Percentiles rank a stretch among this genome's conserved stretches.
Evolutionary conservation across 2,329 filamentous ascomycete species (phyloP).

Genomic region (Diaporthe helianthi): DNA sequence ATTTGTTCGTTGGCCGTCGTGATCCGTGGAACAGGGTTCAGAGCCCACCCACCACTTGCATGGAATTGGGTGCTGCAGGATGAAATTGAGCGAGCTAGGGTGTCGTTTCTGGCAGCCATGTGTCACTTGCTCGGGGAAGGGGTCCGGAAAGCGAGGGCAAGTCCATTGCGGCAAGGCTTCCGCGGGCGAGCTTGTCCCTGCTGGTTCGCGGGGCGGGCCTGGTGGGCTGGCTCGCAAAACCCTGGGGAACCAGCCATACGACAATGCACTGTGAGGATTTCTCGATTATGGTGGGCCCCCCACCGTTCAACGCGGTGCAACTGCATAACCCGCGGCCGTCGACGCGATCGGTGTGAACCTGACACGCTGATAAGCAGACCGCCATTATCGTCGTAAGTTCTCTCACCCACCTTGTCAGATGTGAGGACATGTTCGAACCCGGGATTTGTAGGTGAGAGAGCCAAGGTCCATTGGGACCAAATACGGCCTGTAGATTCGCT

Average conservation of each 20-base stretch:
- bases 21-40: constrained; percentile 24
- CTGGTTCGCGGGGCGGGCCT: constrained; percentile 26
- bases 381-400: constrained; percentile 33
- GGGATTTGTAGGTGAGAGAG: neutral
- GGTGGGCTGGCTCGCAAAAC: constrained; percentile 12
- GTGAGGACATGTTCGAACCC: neutral
- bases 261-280: constrained; percentile 32
- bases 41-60: constrained; percentile 20
- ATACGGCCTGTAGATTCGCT: neutral
- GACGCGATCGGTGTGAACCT: constrained; percentile 28
- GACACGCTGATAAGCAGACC: constrained; percentile 34
- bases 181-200: constrained; percentile 28
- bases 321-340: constrained; percentile 13
- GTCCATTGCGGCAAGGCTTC: constrained; percentile 30
- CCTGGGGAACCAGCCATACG: constrained; percentile 5
- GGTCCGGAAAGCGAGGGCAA: constrained; percentile 31
- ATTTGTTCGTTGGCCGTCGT: constrained; percentile 10
- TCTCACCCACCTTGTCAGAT: neutral
- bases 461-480: constrained; percentile 2
- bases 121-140: constrained; percentile 35
- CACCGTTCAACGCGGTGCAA: constrained; percentile 29
- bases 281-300: constrained; percentile 24
- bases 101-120: constrained; percentile 34
- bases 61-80: constrained; percentile 32
- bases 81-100: constrained; percentile 31